Base-by-base conservation (phyloP, 2,329 filamentous ascomycete species). In the Claviceps fusiformis region DNA sequence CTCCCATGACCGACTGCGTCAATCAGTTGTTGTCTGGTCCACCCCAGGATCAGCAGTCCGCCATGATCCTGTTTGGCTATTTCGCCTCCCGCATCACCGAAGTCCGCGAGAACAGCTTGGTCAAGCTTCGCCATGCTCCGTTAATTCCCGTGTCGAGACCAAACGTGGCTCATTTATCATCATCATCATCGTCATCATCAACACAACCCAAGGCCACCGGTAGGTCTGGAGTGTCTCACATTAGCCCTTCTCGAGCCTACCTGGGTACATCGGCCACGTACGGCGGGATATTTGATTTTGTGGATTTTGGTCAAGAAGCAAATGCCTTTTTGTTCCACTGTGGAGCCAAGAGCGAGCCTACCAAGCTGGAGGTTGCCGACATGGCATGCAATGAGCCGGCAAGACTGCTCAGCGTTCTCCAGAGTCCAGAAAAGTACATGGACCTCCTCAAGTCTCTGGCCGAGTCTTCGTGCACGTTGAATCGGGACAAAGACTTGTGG, bases 211-310 rank as follows among this genome's bases (percentile, higher is more conserved):
- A 77, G 56, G 59, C 70, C 45, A 52, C 17, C 17, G 17, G 11
- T 29, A 29, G 65, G 54, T 65, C 63, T 47, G 63, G 53, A 2
- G 45, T 63, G 2, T 61, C 63, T 3, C 62, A 67, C 61, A 76
- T 90, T 48, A 76, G 80, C 17, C 92, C 93, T 5, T 79, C 78
- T 49, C 76, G 83, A 45, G 90, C 86, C 59, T 98, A 95, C 67
- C 76, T 98, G 2, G 93, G 93, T 9, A 84, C 60, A 33, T 82
- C 78, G 6, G 67, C 72, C 2, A 77, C 75, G 8, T 98, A 95
- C 63, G 86, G 82, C 11, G 87, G 95, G 37, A 95, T 98, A 37
- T 95, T 98, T 61, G 90, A 97, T 66, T 98, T 96, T 69, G 91
- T 97, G 15, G 88, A 97, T 66, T 98, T 96, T 71, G 90, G 92